Evolutionary conservation across 2,329 filamentous ascomycete genomes (phyloP).

Genomic region (Kalaharituber pfeilii): DNA sequence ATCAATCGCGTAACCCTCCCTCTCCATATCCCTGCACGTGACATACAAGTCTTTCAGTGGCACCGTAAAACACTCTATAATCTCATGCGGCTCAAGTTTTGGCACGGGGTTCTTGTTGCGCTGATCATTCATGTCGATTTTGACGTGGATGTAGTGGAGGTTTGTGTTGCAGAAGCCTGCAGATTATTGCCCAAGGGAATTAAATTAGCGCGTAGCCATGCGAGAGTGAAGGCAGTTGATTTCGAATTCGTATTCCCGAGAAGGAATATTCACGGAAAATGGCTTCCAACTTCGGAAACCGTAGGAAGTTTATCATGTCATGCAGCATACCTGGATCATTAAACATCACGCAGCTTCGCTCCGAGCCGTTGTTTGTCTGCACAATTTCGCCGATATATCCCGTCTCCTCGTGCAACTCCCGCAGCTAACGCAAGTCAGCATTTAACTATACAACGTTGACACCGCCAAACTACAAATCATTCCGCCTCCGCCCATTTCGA

Average conservation of each 20-base stretch:
- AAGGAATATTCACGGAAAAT: too few species aligned
- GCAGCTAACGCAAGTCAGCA: constrained; percentile 12
- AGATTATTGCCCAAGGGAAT: not conserved
- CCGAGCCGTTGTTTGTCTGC: constrained; percentile 16
- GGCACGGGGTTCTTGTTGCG: constrained; percentile 33
- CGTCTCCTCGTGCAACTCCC: constrained; percentile 50
- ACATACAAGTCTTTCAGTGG: constrained; percentile 32
- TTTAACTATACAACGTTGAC: not conserved
- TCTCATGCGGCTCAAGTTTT: constrained; percentile 35
- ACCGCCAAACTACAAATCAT: not conserved
- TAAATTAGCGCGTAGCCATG: constrained; percentile 15
- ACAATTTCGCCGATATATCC: constrained; percentile 42
- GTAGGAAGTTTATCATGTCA: constrained; percentile 12
- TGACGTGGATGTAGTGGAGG: constrained; percentile 37
- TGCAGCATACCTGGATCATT: constrained; percentile 23
- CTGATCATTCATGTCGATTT: constrained; percentile 30
- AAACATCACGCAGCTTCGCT: constrained; percentile 24
- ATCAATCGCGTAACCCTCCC: constrained; percentile 28
- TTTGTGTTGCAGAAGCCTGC: constrained; percentile 43
- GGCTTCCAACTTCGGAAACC: constrained; percentile 24
- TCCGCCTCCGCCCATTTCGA: too few species aligned
- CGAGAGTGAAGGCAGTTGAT: constrained; percentile 21
- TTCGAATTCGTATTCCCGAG: too few species aligned
- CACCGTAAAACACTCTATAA: constrained; percentile 37
- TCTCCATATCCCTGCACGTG: constrained; percentile 31